Evolutionary conservation across 306 rosid genomes (phyloP), one percentile per base, ranked within the genome.

Genomic region (Rosa persica): DNA sequence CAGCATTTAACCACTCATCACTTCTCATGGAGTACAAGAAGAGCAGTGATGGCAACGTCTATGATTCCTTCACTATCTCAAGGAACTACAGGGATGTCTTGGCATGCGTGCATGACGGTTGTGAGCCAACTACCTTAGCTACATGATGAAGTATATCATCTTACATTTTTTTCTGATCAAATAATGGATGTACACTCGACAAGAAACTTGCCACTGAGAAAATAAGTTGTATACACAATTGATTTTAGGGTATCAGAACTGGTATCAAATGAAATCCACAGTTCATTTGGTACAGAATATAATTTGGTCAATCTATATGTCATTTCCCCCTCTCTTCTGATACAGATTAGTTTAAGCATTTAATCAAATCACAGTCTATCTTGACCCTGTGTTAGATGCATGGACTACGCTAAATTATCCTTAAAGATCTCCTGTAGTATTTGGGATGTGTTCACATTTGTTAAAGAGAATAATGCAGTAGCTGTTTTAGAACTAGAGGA

Each of bases 41-140:
- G 78, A 94, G 94, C 85, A 66, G 89, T 0, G 92, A 92, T 36
- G 96, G 95, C 40, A 83, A 88, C 0, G 89, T 90, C 49, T 86
- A 90, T 4, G 97, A 94, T 81, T 87, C 89, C 61, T 92, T 94
- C 73, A 89, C 98, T 27, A 80, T 92, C 74, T 90, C 92, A 49
- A 90, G 98, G 75, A 86, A 88, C 81, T 94, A 92, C 61, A 86
- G 75, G 72, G 97, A 92, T 79, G 96, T 92, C 22, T 84, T 94
- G 85, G 94, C 97, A 0, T 92, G 94, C 67, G 97, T 87, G 27
- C 96, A 83, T 74, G 96, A 92, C 68, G 84, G 93, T 48, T 94
- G 97, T 61, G 88, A 82, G 74, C 80, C 90, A 49, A 88, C 88
- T 22, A 94, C 96, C 71, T 78, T 62, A 70, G 92, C 90, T 12